Percentiles rank a stretch among this genome's conserved stretches.
These are phyloP conservation scores for Blastobotrys persicus DNA, from an alignment of 1,139 yeast species.

Conservation along the genomic window DNA sequence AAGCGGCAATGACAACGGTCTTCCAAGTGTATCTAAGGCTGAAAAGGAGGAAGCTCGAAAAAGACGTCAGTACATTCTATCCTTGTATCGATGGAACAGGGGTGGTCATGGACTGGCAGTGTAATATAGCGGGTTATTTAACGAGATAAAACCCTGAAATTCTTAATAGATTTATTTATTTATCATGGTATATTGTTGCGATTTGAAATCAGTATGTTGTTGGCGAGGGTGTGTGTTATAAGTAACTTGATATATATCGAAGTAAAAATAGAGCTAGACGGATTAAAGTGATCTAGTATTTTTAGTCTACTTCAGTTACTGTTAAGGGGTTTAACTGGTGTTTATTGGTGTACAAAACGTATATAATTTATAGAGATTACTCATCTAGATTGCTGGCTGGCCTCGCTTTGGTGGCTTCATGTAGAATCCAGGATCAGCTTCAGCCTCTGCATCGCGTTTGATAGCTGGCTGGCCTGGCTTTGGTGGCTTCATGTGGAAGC, in stretches of 20 bases:
- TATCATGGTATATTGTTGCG: slow-evolving; percentile 30
- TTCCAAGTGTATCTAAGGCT: not conserved
- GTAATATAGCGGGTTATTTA: slow-evolving; percentile 10
- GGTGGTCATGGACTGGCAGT: slow-evolving; percentile 37
- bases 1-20: not conserved
- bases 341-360: no score
- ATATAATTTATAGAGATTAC: no score
- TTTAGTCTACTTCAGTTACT: no score
- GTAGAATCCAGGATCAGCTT: not conserved
- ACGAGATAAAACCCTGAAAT: not conserved
- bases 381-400: not conserved
- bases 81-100: slow-evolving; percentile 33
- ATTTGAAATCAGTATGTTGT: no score
- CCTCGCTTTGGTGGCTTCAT: not conserved
- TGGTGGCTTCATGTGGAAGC: not conserved
- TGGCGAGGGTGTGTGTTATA: no score
- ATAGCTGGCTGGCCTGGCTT: not conserved
- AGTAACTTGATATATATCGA: no score
- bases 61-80: slow-evolving; percentile 32
- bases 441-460: not conserved
- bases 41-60: slow-evolving; percentile 25
- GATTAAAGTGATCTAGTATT: no score
- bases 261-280: no score
- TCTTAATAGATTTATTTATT: not conserved
- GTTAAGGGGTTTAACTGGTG: no score